Evolutionary conservation across 805 yeast species (phyloP).

Genomic region (Hemisphaericaspora nanyangensis): DNA sequence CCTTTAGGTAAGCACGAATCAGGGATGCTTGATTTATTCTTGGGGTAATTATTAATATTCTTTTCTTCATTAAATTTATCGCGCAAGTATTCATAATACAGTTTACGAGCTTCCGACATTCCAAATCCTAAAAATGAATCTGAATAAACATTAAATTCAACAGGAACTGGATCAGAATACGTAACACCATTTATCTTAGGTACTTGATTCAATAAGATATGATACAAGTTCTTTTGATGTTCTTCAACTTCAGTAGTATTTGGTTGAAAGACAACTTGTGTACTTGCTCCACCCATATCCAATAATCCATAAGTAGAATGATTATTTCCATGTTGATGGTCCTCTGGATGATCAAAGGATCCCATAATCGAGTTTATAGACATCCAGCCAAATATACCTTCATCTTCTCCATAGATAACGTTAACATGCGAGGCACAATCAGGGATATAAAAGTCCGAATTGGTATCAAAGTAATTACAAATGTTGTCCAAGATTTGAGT

Average conservation of each 20-base stretch:
- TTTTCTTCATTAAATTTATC: slow-evolving; percentile 16
- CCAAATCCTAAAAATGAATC: slow-evolving; percentile 62
- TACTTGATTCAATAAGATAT: slow-evolving; percentile 38
- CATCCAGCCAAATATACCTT: slow-evolving; percentile 68
- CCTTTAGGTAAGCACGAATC: slow-evolving; percentile 62
- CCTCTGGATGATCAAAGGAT: slow-evolving; percentile 33
- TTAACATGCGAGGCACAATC: slow-evolving; percentile 59
- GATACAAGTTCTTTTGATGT: slow-evolving; percentile 44
- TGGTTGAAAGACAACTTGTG: slow-evolving; percentile 64
- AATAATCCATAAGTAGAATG: slow-evolving; percentile 53
- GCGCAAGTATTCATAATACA: slow-evolving; percentile 39
- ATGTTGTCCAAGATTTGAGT: slow-evolving; percentile 41
- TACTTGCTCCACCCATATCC: slow-evolving; percentile 64
- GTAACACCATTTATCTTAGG: slow-evolving; percentile 18
- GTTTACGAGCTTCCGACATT: slow-evolving; percentile 49
- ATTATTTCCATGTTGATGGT: slow-evolving; percentile 40
- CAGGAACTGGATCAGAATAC: slow-evolving; percentile 16
- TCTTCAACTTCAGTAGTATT: slow-evolving; percentile 41
- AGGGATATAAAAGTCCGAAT: slow-evolving; percentile 53
- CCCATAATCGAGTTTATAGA: slow-evolving; percentile 55
- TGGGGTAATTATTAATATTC: slow-evolving; percentile 11
- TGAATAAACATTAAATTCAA: slow-evolving; percentile 45
- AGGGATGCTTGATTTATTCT: slow-evolving; percentile 24
- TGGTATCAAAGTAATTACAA: slow-evolving; percentile 45
- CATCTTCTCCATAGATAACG: slow-evolving; percentile 60